A percentile compares a stretch with the other conserved stretches of the same genome.
Evolutionary conservation across 192 early-diverging fungal genomes (phyloP).

Genomic region (Coemansia sp.): DNA sequence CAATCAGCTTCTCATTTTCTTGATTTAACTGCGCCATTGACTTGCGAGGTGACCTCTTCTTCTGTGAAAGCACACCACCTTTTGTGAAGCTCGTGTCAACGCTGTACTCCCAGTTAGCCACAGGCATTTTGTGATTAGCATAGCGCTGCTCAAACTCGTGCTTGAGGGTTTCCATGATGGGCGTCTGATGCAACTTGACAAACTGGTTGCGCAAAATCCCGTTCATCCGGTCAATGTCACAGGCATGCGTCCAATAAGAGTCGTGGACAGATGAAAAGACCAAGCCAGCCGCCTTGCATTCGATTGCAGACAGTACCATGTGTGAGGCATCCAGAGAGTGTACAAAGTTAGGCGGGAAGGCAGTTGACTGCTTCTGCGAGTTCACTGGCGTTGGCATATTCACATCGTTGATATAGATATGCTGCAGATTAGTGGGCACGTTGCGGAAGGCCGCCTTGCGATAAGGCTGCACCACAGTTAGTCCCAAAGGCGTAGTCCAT

Average conservation of each 20-base stretch:
- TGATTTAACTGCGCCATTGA: constrained; percentile 2
- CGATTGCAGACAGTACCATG: constrained; percentile 92
- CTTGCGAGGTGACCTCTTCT: background rate
- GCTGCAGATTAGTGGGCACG: constrained; percentile 79
- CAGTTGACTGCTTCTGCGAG: constrained; percentile 86
- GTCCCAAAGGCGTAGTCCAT: constrained; percentile 93
- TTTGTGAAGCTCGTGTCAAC: constrained; percentile 9
- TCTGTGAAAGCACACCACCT: constrained; percentile 9
- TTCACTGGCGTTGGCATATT: constrained; percentile 77
- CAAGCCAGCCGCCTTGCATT: constrained; percentile 74
- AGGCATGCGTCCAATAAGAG: constrained; percentile 97
- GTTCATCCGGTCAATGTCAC: constrained; percentile 85
- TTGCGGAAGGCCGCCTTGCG: constrained; percentile 65
- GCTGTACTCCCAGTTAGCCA: constrained; percentile 54
- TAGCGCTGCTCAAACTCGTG: constrained; percentile 84
- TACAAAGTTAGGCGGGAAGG: constrained; percentile 98
- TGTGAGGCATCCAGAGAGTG: constrained; percentile 97
- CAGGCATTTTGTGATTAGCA: constrained; percentile 65
- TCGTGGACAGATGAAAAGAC: constrained; percentile 96
- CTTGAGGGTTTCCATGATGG: constrained; percentile 81
- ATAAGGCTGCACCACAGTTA: constrained; percentile 97
- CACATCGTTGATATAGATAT: constrained; percentile 69
- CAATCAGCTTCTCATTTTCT: constrained; percentile 19
- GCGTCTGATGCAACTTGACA: constrained; percentile 75
- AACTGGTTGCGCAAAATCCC: constrained; percentile 85